phyloP scores from a whole-genome alignment of 345 rosid species.

The Syzygium aqueum region DNA sequence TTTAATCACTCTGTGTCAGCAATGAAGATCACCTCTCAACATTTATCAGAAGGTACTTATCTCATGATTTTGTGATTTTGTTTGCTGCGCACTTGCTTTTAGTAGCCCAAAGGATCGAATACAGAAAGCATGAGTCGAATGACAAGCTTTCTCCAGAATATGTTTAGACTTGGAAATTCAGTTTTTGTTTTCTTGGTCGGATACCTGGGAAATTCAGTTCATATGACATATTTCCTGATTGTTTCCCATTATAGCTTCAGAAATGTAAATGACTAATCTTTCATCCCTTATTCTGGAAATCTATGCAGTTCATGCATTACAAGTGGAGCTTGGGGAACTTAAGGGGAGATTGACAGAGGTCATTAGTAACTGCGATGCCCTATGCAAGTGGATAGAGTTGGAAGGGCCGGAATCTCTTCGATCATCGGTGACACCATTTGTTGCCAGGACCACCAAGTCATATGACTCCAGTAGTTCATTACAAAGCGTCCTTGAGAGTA shows the following conservation, averaged over 20 bases:
- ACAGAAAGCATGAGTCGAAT: background rate
- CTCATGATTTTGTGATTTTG: background rate
- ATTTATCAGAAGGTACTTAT: conserved; percentile 70
- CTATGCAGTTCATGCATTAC: conserved; percentile 61
- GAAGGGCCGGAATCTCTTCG: conserved; percentile 82
- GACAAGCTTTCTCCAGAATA: background rate
- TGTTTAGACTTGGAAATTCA: background rate
- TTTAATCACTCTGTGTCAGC: conserved; percentile 64
- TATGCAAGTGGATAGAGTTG: conserved; percentile 60
- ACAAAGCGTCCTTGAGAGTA: background rate
- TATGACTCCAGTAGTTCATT: background rate
- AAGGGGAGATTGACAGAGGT: conserved; percentile 90
- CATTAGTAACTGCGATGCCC: conserved; percentile 61
- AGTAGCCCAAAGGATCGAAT: background rate
- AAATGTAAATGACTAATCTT: too few species aligned
- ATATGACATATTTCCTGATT: background rate
- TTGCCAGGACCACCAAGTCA: background rate
- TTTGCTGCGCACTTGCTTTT: background rate
- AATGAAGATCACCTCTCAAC: conserved; percentile 68
- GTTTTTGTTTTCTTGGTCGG: too few species aligned
- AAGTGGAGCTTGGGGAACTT: conserved; percentile 88
- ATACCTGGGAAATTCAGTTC: background rate
- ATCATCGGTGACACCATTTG: conserved; percentile 42
- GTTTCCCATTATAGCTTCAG: background rate
- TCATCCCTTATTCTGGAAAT: background rate